Conservation (phyloP, 441 rosid genomes). For the Populus hybrid region DNA sequence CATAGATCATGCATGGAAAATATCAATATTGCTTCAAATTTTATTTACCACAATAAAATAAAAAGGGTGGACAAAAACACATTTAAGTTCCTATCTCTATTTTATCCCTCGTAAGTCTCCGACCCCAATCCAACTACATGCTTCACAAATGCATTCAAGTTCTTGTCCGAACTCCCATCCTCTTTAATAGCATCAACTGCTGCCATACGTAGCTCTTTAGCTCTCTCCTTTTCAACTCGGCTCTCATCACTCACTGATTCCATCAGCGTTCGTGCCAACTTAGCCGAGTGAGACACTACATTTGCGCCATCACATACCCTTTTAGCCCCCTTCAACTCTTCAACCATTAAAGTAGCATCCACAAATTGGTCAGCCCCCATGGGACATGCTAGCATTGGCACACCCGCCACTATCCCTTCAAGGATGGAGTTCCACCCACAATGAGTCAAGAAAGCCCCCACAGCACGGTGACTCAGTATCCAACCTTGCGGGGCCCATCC, state of each 20-base stretch:
- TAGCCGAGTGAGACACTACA: constrained; percentile 34
- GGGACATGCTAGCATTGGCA: constrained; percentile 48
- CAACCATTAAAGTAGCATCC: constrained; percentile 37
- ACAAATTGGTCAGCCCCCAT: constrained; percentile 57
- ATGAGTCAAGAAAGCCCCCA: constrained; percentile 56
- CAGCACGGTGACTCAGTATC: constrained; percentile 40
- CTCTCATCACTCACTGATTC: constrained; percentile 21
- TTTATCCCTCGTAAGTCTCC: not conserved
- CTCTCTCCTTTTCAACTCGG: constrained; percentile 8
- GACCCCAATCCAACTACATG: constrained; percentile 20
- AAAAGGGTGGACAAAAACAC: too few relatives aligned
- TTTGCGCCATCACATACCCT: constrained; percentile 42
- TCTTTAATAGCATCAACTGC: constrained; percentile 33
- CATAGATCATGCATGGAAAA: too few relatives aligned
- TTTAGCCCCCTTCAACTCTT: constrained; percentile 34
- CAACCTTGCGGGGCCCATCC: constrained; percentile 63
- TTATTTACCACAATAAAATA: too few relatives aligned
- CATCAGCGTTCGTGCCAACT: constrained; percentile 26
- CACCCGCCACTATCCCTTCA: constrained; percentile 42
- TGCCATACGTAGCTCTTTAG: constrained; percentile 16
- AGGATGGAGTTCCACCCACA: constrained; percentile 63
- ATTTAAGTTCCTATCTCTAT: too few relatives aligned
- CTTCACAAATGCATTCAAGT: constrained; percentile 30
- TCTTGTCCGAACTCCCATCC: constrained; percentile 36
- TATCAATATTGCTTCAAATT: too few relatives aligned